A percentile compares a stretch with the other conserved stretches of the same genome.
These are phyloP conservation scores for Asterionellopsis glacialis DNA, from an alignment of 108 stramenopile species.

Conservation along the genomic window DNA sequence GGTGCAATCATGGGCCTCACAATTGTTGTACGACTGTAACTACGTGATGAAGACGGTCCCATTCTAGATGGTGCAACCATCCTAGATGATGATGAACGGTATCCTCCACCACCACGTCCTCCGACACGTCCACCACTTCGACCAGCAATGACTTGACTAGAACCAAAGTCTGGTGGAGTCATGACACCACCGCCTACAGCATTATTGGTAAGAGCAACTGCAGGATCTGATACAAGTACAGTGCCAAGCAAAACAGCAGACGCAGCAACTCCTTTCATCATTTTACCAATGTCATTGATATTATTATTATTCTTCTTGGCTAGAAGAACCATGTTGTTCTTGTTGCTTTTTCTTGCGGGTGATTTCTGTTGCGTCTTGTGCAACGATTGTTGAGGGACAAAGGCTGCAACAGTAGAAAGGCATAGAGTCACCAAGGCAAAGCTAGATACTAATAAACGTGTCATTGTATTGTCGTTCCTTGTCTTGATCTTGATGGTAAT, in stretches of 20 bases:
- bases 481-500: too few species aligned
- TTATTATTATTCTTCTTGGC: too few species aligned
- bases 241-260: not conserved
- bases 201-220: conserved; percentile 1
- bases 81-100: not conserved
- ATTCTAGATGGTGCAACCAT: conserved; percentile 4
- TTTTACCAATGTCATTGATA: not conserved
- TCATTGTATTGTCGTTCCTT: too few species aligned
- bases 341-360: too few species aligned
- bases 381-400: too few species aligned
- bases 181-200: not conserved
- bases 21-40: conserved; percentile 16
- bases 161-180: conserved; percentile 8
- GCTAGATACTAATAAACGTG: too few species aligned
- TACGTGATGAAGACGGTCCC: not conserved
- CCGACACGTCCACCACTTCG: conserved; percentile 52
- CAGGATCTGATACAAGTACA: not conserved
- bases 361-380: too few species aligned
- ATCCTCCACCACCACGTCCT: conserved; percentile 27
- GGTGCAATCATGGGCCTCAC: conserved; percentile 18
- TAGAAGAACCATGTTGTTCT: too few species aligned
- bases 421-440: too few species aligned
- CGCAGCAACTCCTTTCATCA: not conserved
- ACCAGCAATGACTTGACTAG: conserved; percentile 31
- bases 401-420: too few species aligned